Conservation (phyloP, 352 stramenopile species). For the Globisporangium splendens region DNA sequence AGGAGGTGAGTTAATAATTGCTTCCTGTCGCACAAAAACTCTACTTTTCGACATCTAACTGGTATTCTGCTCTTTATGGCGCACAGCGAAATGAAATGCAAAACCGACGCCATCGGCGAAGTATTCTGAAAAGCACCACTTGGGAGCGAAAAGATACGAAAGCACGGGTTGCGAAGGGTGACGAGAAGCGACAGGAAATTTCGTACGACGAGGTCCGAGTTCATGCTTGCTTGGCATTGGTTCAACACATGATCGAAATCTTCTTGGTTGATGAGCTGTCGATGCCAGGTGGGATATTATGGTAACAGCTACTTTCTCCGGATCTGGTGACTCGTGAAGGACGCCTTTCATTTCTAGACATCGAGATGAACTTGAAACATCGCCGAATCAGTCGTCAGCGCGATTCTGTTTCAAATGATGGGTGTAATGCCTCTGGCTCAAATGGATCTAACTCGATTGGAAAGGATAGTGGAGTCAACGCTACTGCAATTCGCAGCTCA, state of each 20-base stretch:
- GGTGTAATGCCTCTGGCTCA: neutral
- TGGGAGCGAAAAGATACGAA: neutral
- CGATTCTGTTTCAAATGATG: conserved; percentile 11
- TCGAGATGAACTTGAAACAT: conserved; percentile 53
- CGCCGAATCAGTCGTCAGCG: conserved; percentile 43
- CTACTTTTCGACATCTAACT: neutral
- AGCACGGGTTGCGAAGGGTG: neutral
- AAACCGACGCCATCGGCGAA: conserved; percentile 4
- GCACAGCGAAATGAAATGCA: conserved; percentile 9
- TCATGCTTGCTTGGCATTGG: conserved; percentile 47
- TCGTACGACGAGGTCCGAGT: conserved; percentile 51
- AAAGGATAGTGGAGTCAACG: conserved; percentile 12
- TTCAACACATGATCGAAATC: conserved; percentile 52
- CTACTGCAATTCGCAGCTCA: conserved; percentile 19
- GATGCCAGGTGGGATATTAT: conserved; percentile 10
- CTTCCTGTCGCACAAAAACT: neutral
- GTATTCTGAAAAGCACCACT: conserved; percentile 4
- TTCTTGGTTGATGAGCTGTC: conserved; percentile 39
- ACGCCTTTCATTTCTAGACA: conserved; percentile 40
- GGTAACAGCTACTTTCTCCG: conserved; percentile 50
- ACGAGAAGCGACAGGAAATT: neutral
- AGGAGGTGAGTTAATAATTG: conserved; percentile 21
- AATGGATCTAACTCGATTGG: neutral
- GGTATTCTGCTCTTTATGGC: neutral
- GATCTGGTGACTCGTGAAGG: conserved; percentile 36